Evolutionary conservation across 2,329 filamentous ascomycete species (phyloP).

Genomic region (Epichloe sp.): DNA sequence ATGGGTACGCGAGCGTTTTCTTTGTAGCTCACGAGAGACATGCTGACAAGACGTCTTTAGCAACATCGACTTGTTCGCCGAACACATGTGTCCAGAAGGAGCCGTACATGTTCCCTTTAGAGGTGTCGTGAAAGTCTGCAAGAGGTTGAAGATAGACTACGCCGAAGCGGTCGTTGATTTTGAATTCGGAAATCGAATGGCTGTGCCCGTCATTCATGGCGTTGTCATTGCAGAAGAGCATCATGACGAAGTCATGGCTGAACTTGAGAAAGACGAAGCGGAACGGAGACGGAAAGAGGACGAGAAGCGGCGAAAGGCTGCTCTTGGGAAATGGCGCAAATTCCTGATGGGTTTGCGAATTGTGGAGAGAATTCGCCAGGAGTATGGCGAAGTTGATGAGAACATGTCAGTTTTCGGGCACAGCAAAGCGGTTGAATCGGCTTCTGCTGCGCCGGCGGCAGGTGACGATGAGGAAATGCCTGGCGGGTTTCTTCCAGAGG

Average conservation of each 20-base stretch:
- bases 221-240: conserved; percentile 80
- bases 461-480: conserved; percentile 37
- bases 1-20: conserved; percentile 37
- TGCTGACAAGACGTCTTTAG: conserved; percentile 16
- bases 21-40: not conserved
- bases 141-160: conserved; percentile 71
- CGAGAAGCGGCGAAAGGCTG: conserved; percentile 63
- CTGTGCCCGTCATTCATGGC: conserved; percentile 80
- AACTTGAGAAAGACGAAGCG: conserved; percentile 64
- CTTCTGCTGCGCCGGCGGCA: conserved; percentile 10
- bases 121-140: conserved; percentile 68
- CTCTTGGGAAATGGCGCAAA: conserved; percentile 70
- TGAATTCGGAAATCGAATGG: conserved; percentile 89
- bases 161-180: conserved; percentile 94
- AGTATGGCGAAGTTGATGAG: conserved; percentile 55
- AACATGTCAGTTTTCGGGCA: conserved; percentile 42
- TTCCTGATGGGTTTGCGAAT: conserved; percentile 79
- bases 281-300: conserved; percentile 69
- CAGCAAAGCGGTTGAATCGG: conserved; percentile 15
- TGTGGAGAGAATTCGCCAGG: conserved; percentile 58
- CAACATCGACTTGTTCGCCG: conserved; percentile 91
- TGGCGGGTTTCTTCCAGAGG: conserved; percentile 49
- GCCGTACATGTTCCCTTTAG: conserved; percentile 73
- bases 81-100: conserved; percentile 78
- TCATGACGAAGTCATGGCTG: conserved; percentile 58